A percentile compares a stretch with the other conserved stretches of the same genome.
phyloP scores from a whole-genome alignment of 495 filamentous ascomycete genomes.

The Rusavskia elegans region DNA sequence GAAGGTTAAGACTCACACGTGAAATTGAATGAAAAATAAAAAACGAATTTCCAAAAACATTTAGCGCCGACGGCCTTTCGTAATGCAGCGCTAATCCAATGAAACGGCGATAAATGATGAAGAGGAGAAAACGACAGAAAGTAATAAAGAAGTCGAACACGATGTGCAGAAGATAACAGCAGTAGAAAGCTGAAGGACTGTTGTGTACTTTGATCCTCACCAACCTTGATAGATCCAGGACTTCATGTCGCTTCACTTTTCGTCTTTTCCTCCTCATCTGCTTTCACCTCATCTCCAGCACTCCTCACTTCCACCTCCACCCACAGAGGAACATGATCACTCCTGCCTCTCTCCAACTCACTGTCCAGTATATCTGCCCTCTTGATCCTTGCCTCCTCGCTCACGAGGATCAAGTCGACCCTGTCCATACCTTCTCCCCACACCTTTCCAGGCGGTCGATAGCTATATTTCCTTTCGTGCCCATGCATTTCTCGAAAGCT shows the following conservation, averaged over 20 bases:
- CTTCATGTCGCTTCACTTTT: neutral
- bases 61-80: too few relatives aligned
- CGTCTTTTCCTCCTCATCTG: neutral
- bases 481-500: conserved; percentile 14
- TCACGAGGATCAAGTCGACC: conserved; percentile 22
- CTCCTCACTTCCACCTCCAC: conserved; percentile 4
- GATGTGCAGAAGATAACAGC: too few relatives aligned
- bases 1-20: too few relatives aligned
- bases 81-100: too few relatives aligned
- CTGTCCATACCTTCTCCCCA: conserved; percentile 24
- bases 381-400: conserved; percentile 8
- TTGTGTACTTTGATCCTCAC: neutral
- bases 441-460: conserved; percentile 13
- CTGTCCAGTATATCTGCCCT: conserved; percentile 19
- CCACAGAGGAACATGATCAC: conserved; percentile 23
- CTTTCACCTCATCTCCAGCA: neutral
- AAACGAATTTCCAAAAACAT: too few relatives aligned
- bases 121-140: too few relatives aligned
- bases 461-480: conserved; percentile 18
- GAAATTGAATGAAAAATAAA: too few relatives aligned
- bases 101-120: too few relatives aligned
- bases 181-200: too few relatives aligned
- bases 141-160: too few relatives aligned
- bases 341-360: conserved; percentile 18
- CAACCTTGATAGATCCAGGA: neutral